These are phyloP conservation scores for Cladosporium velox DNA, from an alignment of 2,329 filamentous ascomycete genomes.

Conservation along the genomic window DNA sequence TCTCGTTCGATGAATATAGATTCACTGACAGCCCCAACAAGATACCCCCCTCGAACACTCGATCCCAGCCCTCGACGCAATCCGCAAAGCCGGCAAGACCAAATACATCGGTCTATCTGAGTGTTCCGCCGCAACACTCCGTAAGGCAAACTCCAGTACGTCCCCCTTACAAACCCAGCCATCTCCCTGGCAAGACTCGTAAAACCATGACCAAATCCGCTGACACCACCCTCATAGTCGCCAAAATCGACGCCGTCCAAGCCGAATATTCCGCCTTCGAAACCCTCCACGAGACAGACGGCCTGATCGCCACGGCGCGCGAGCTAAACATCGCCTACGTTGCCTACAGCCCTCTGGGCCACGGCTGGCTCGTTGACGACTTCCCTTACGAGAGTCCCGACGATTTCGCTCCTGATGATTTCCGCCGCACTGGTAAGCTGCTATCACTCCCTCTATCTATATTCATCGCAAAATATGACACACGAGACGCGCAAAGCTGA, in stretches of 20 bases:
- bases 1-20: not conserved
- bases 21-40: conserved; percentile 33
- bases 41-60: conserved; percentile 50
- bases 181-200: too few relatives aligned
- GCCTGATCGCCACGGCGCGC: conserved; percentile 45
- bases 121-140: conserved; percentile 52
- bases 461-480: not conserved
- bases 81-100: conserved; percentile 55
- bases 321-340: conserved; percentile 65
- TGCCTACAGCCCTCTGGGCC: conserved; percentile 69
- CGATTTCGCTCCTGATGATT: conserved; percentile 40
- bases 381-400: conserved; percentile 41
- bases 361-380: conserved; percentile 56
- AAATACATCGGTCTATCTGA: conserved; percentile 58
- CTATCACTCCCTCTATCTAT: not conserved
- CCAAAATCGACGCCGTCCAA: conserved; percentile 54
- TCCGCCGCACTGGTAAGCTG: conserved; percentile 33
- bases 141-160: conserved; percentile 40
- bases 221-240: conserved; percentile 26
- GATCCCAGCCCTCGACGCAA: conserved; percentile 49
- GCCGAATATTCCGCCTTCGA: conserved; percentile 55
- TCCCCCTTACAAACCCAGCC: not conserved
- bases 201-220: not conserved
- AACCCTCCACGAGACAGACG: conserved; percentile 27
- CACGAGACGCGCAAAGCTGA: conserved; percentile 23